A percentile compares a stretch with the other conserved stretches of the same genome.
Conservation (phyloP, 108 stramenopile genomes). For the Cyclotella atomus region DNA sequence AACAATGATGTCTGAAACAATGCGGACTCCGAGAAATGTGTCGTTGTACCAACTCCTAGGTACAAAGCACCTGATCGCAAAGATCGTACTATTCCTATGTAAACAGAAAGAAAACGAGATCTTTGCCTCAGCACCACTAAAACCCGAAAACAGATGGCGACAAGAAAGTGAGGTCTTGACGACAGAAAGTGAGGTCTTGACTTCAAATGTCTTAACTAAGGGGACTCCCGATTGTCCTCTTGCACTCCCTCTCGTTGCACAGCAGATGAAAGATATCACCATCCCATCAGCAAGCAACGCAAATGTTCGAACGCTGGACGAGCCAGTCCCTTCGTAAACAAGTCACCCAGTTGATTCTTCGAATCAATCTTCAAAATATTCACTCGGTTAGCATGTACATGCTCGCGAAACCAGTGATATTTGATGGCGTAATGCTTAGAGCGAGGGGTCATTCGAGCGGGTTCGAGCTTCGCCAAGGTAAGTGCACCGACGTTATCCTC, state of each 20-base stretch:
- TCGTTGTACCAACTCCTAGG: too few relatives aligned
- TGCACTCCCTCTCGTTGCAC: not conserved
- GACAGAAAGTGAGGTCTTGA: too few relatives aligned
- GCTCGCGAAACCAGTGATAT: not conserved
- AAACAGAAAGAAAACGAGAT: too few relatives aligned
- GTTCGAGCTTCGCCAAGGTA: not conserved
- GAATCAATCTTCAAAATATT: not conserved
- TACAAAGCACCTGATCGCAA: too few relatives aligned
- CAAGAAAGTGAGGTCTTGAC: too few relatives aligned
- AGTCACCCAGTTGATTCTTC: not conserved
- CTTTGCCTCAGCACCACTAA: too few relatives aligned
- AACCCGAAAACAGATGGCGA: too few relatives aligned
- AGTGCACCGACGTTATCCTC: slow-evolving; percentile 4
- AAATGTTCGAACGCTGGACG: not conserved
- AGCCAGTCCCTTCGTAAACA: not conserved
- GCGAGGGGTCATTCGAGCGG: not conserved
- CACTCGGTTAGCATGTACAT: not conserved
- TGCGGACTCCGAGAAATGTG: too few relatives aligned
- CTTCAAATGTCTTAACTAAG: too few relatives aligned
- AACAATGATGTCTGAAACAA: too few relatives aligned
- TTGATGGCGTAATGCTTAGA: not conserved
- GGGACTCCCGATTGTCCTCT: too few relatives aligned
- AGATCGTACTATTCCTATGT: too few relatives aligned
- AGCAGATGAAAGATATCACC: not conserved
- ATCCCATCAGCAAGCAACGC: not conserved